Conservation (phyloP, 2,329 filamentous ascomycete species). For the Penicillium olsonii region DNA sequence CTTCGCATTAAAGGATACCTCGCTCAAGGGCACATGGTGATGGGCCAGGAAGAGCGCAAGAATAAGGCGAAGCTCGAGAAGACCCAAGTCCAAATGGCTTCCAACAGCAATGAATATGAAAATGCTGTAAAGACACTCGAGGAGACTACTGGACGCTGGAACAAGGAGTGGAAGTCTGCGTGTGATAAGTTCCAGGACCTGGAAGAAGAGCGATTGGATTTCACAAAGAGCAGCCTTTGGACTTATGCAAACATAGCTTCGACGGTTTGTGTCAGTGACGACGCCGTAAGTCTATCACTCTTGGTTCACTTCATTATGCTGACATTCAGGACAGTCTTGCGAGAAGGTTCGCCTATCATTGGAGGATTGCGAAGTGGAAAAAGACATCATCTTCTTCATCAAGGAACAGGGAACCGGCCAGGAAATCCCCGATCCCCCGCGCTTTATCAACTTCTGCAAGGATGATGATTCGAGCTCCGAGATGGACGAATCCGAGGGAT, state of each 20-base stretch:
- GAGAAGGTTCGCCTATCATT: conserved; percentile 93
- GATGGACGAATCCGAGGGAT: conserved; percentile 86
- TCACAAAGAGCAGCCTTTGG: conserved; percentile 97
- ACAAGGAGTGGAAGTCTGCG: conserved; percentile 95
- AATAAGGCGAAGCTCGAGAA: conserved; percentile 99
- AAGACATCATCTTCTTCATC: conserved; percentile 89
- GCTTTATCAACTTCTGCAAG: conserved; percentile 98
- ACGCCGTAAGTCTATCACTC: conserved; percentile 58
- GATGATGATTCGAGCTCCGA: conserved; percentile 82
- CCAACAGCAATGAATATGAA: conserved; percentile 91
- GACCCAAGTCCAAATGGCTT: conserved; percentile 91
- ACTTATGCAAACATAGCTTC: conserved; percentile 96
- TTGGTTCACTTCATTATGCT: conserved; percentile 7
- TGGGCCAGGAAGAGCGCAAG: conserved; percentile 98
- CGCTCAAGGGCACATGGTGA: conserved; percentile 98
- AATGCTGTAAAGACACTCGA: conserved; percentile 88
- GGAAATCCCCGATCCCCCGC: conserved; percentile 94
- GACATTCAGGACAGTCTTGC: conserved; percentile 61
- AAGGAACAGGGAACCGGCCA: conserved; percentile 86
- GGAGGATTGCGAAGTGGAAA: conserved; percentile 95
- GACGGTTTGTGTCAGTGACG: conserved; percentile 96
- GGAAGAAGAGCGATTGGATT: conserved; percentile 94
- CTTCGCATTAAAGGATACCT: conserved; percentile 98
- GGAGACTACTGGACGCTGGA: conserved; percentile 94
- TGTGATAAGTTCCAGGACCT: conserved; percentile 98